Conservation (phyloP, 306 rosid genomes). For the Cicer yamashitae region DNA sequence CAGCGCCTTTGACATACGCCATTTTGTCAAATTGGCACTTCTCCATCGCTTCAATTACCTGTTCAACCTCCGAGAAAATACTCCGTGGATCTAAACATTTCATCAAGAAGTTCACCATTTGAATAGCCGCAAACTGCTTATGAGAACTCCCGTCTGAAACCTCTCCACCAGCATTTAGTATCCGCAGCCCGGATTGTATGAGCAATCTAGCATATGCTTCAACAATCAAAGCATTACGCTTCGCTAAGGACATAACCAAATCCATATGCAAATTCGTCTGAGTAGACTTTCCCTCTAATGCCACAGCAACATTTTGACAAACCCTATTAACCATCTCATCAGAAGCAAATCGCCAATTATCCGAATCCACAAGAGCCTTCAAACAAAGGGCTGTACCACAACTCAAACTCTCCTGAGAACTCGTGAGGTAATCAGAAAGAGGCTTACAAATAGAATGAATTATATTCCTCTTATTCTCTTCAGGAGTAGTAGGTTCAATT, state of each 20-base stretch:
- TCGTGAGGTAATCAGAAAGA: constrained; percentile 73
- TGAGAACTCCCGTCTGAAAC: constrained; percentile 74
- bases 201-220: constrained; percentile 91
- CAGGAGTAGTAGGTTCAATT: constrained; percentile 86
- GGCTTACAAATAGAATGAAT: constrained; percentile 80
- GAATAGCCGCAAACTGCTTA: constrained; percentile 72
- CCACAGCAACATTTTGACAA: constrained; percentile 85
- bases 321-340: constrained; percentile 85
- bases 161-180: constrained; percentile 61
- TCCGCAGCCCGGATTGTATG: constrained; percentile 66
- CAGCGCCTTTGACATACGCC: constrained; percentile 84
- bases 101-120: constrained; percentile 88
- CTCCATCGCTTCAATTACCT: constrained; percentile 79
- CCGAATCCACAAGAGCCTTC: constrained; percentile 84
- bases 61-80: constrained; percentile 71
- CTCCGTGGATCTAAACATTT: constrained; percentile 77
- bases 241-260: constrained; percentile 81
- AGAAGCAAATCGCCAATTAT: constrained; percentile 90
- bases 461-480: constrained; percentile 66
- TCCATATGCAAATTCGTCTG: constrained; percentile 82
- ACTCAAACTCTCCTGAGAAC: constrained; percentile 79
- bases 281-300: constrained; percentile 72
- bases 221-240: constrained; percentile 74
- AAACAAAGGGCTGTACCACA: constrained; percentile 87
- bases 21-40: constrained; percentile 75